Percentiles rank a stretch among this genome's conserved stretches.
Conservation (phyloP, 768 basidiomycete genomes). For the Leucocoprinus birnbaumii region DNA sequence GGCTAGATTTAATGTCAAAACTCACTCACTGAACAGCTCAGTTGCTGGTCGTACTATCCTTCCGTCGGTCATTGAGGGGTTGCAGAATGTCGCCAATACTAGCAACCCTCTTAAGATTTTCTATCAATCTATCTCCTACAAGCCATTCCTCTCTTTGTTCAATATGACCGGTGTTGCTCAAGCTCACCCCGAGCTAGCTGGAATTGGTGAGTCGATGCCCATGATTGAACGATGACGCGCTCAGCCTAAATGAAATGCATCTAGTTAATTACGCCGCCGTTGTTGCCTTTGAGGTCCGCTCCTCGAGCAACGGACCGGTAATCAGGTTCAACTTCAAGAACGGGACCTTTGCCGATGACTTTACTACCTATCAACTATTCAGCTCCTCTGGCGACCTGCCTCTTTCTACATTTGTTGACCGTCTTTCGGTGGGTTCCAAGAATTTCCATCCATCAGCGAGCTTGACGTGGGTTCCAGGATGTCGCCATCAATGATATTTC, state of each 20-base stretch:
- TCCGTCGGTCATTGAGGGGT: conserved; percentile 53
- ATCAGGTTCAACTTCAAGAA: conserved; percentile 72
- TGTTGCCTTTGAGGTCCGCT: conserved; percentile 56
- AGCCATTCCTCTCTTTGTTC: conserved; percentile 76
- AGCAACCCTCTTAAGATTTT: conserved; percentile 54
- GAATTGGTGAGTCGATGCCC: conserved; percentile 42
- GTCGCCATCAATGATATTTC: conserved; percentile 47
- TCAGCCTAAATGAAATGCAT: not conserved
- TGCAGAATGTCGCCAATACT: conserved; percentile 47
- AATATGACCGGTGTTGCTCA: conserved; percentile 65
- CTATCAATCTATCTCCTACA: conserved; percentile 66
- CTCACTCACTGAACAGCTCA: conserved; percentile 21
- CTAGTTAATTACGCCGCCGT: conserved; percentile 62
- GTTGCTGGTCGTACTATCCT: conserved; percentile 68
- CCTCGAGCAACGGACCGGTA: conserved; percentile 42
- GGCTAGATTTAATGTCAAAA: not conserved
- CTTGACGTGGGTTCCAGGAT: conserved; percentile 29
- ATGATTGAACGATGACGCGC: not conserved
- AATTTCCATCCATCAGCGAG: not conserved
- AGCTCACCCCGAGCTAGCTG: conserved; percentile 49
- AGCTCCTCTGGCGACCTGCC: conserved; percentile 46
- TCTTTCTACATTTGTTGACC: conserved; percentile 46
- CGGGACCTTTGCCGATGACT: conserved; percentile 46
- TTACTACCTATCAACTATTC: conserved; percentile 47
- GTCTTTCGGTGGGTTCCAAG: conserved; percentile 26